Base-by-base conservation (phyloP, 352 stramenopile genomes). In the Blastocystis sp. region DNA sequence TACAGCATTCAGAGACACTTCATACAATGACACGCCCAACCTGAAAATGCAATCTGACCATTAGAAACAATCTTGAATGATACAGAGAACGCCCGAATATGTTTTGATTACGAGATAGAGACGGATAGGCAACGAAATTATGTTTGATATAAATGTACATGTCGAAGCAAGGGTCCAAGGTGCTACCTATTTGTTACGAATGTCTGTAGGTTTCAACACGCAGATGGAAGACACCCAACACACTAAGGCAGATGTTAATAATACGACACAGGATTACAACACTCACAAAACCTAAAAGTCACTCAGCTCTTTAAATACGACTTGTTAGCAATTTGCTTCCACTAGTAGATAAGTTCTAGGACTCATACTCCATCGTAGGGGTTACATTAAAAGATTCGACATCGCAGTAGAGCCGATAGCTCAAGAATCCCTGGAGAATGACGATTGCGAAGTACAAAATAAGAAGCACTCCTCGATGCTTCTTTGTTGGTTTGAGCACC, bases 161-260 rank as follows among this genome's bases (percentile, higher is more conserved):
- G 73, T 84, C 50, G 73, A 84, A 29, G 73, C 73, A 68, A 84
- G 59, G 29, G 73, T 84, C 73, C 73, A 84, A 8, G 73, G 73
- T n/a, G 29, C 43, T 23, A 84, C 43, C 73, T 84, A 84, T 2
- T 7, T 15, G 7, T 63, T 39, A 84, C 26, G 29, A 34, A 29
- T 23, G 20, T 50, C 13, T 66, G 47, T 9, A 77, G 8, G 45
- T 15, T 26, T n/a, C 62, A 20, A 20, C 20, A 23, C 54, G 50
- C 20, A 64, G 37, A 45, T 84, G 73, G 55, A 84, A 54, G 13
- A 84, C 29, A 69, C 73, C 73, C 23, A 84, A 7, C 8, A 84
- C 20, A 47, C 73, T 64, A 39, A 84, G 29, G 29, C 50, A 68
- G 20, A 84, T 50, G 8, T 41, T 43, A 29, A 84, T 66, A 13